Conservation (phyloP, 2,329 filamentous ascomycete species). For the Pseudopyricularia cyperi region DNA sequence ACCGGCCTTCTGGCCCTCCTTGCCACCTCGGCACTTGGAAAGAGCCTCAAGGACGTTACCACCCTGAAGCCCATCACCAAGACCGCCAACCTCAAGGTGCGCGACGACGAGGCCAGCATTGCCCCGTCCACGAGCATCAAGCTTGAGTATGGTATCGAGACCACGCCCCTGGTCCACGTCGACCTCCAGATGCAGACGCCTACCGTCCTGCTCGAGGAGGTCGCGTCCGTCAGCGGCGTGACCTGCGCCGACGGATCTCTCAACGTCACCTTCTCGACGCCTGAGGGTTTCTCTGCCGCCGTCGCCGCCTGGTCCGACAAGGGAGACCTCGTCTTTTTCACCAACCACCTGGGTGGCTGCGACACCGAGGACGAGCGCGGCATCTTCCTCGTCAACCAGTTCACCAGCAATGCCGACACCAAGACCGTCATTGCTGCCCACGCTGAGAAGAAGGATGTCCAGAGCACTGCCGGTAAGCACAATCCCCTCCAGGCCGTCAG, state of each 20-base stretch:
- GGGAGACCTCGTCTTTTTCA: slow-evolving; percentile 21
- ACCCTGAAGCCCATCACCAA: slow-evolving; percentile 3
- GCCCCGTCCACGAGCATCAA: slow-evolving; percentile 3
- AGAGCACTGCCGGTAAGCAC: slow-evolving; percentile 20
- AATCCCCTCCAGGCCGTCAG: background rate
- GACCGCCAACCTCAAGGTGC: background rate
- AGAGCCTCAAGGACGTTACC: background rate
- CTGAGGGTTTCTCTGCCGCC: slow-evolving; percentile 11
- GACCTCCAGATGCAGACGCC: slow-evolving; percentile 14
- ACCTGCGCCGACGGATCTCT: slow-evolving; percentile 14
- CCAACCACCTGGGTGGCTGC: slow-evolving; percentile 27
- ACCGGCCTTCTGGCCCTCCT: slow-evolving; percentile 1
- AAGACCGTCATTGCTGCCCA: slow-evolving; percentile 18
- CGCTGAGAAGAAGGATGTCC: slow-evolving; percentile 15
- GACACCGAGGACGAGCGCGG: slow-evolving; percentile 24
- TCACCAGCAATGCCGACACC: slow-evolving; percentile 14
- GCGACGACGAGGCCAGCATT: background rate
- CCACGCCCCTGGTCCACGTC: slow-evolving; percentile 9
- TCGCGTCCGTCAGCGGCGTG: slow-evolving; percentile 15
- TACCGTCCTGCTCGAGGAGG: slow-evolving; percentile 17
- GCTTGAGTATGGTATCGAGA: slow-evolving; percentile 6
- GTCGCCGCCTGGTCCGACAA: slow-evolving; percentile 12
- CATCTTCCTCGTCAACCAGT: slow-evolving; percentile 19
- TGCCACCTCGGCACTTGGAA: background rate
- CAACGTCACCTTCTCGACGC: slow-evolving; percentile 14